A percentile compares a stretch with the other conserved stretches of the same genome.
These are phyloP conservation scores for Paraphoma chrysanthemicola DNA, from an alignment of 2,329 filamentous ascomycete species.

Conservation along the genomic window DNA sequence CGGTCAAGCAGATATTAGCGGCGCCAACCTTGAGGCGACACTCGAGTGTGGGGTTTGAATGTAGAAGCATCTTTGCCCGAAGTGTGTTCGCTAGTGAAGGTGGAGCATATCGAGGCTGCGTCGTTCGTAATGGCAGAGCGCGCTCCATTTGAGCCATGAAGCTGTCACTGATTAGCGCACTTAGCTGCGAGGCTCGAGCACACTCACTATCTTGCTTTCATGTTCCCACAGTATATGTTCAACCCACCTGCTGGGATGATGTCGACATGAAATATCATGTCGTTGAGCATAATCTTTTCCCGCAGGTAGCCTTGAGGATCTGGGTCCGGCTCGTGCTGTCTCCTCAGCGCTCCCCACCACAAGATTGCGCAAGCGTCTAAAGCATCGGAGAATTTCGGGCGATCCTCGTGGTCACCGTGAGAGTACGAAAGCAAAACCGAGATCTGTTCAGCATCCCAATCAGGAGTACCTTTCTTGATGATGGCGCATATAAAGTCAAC, in stretches of 20 bases:
- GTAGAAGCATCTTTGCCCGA: neutral
- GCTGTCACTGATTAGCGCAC: neutral
- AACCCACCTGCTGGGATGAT: neutral
- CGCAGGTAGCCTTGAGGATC: neutral
- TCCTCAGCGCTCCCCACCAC: neutral
- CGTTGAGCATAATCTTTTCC: neutral
- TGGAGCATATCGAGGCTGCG: neutral
- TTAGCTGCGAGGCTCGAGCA: neutral
- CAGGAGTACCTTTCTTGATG: neutral
- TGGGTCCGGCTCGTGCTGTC: neutral
- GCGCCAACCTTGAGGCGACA: neutral
- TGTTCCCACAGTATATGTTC: conserved; percentile 1
- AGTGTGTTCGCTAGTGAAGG: neutral
- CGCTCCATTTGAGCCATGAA: neutral
- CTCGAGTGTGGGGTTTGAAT: neutral
- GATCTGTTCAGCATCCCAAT: neutral
- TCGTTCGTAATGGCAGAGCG: neutral
- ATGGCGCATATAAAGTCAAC: neutral
- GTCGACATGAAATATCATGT: neutral
- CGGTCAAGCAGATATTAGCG: neutral
- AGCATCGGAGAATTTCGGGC: neutral
- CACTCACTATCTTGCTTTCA: neutral
- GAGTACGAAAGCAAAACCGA: neutral
- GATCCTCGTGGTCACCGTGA: neutral
- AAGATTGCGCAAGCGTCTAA: neutral